Percentiles rank a stretch among this genome's conserved stretches.
These are phyloP conservation scores for Beauveria medogensis DNA, from an alignment of 2,329 filamentous ascomycete genomes.

Conservation along the genomic window DNA sequence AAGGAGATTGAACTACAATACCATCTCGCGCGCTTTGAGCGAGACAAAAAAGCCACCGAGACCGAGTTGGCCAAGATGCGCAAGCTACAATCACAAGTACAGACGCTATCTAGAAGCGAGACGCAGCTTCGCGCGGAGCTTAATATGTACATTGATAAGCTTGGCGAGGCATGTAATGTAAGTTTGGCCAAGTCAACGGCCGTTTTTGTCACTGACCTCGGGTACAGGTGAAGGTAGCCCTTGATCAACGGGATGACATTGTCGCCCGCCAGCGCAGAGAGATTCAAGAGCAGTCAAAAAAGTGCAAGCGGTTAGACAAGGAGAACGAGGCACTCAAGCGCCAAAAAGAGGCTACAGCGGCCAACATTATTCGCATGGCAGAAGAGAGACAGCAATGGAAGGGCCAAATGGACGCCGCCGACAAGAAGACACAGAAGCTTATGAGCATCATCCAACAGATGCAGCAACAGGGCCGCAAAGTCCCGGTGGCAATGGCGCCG, in stretches of 20 bases:
- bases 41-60: slow-evolving; percentile 83
- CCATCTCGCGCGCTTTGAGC: slow-evolving; percentile 79
- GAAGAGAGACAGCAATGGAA: slow-evolving; percentile 82
- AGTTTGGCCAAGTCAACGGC: background rate
- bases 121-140: slow-evolving; percentile 88
- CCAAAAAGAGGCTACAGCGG: slow-evolving; percentile 87
- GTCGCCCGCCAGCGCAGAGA: slow-evolving; percentile 55
- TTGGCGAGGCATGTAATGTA: slow-evolving; percentile 73
- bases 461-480: slow-evolving; percentile 85
- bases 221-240: background rate
- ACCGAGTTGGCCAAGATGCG: slow-evolving; percentile 71
- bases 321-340: slow-evolving; percentile 87
- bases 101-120: slow-evolving; percentile 93
- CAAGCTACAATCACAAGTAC: slow-evolving; percentile 82
- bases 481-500: slow-evolving; percentile 54
- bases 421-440: slow-evolving; percentile 81
- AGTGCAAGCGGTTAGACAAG: slow-evolving; percentile 93
- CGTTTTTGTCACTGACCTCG: slow-evolving; percentile 16
- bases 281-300: slow-evolving; percentile 99
- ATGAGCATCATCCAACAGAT: slow-evolving; percentile 93
- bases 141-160: slow-evolving; percentile 98
- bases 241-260: slow-evolving; percentile 10
- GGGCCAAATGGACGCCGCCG: slow-evolving; percentile 47
- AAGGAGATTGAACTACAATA: slow-evolving; percentile 95
- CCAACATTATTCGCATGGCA: slow-evolving; percentile 95